Conservation (phyloP, 345 rosid genomes). For the Lumnitzera racemosa region DNA sequence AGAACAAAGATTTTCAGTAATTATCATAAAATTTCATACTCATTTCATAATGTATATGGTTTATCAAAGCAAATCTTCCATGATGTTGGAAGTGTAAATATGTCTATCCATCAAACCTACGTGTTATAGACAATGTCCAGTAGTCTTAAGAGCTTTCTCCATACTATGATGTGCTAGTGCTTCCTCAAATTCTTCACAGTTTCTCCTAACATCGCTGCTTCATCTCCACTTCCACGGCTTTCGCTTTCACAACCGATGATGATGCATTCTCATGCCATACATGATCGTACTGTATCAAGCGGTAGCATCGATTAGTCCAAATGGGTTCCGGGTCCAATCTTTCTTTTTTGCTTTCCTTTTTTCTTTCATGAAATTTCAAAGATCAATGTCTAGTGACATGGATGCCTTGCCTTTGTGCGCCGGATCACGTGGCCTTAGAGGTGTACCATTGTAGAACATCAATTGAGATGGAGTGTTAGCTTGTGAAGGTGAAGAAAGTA, state of each 20-base stretch:
- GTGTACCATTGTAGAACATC: slow-evolving; percentile 30
- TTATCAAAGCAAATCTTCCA: not conserved
- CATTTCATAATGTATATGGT: not conserved
- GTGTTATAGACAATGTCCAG: too few species aligned
- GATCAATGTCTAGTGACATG: slow-evolving; percentile 39
- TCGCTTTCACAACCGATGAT: too few species aligned
- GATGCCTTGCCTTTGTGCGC: slow-evolving; percentile 33
- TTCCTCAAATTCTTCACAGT: too few species aligned
- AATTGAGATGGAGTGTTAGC: slow-evolving; percentile 19
- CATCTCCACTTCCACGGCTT: too few species aligned
- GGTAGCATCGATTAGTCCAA: too few species aligned
- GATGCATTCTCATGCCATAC: too few species aligned
- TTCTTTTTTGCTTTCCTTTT: not conserved
- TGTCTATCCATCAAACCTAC: too few species aligned
- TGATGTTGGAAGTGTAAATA: not conserved
- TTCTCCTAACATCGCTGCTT: too few species aligned
- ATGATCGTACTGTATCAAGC: too few species aligned
- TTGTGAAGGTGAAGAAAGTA: slow-evolving; percentile 10
- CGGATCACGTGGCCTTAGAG: slow-evolving; percentile 9
- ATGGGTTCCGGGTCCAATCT: not conserved
- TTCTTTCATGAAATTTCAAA: slow-evolving; percentile 4
- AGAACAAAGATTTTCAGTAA: not conserved
- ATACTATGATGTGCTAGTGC: too few species aligned
- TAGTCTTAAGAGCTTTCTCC: too few species aligned
- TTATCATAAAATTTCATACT: not conserved